phyloP scores from a whole-genome alignment of 768 basidiomycete species.

The Leucosporidium creatinivorum region DNA sequence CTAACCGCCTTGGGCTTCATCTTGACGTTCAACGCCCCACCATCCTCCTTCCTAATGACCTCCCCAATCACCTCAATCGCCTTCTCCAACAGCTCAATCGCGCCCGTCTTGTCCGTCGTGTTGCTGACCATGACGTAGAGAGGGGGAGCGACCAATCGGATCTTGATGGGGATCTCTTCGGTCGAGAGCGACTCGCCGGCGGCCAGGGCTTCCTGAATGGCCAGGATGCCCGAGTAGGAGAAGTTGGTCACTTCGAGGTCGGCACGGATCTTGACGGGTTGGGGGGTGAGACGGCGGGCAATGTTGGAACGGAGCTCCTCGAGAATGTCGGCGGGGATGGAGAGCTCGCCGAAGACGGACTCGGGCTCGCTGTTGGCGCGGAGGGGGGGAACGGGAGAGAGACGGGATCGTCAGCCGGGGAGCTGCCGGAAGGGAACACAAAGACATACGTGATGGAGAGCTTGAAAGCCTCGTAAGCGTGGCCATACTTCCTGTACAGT shows the following conservation, averaged over 20 bases:
- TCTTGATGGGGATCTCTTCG: constrained; percentile 90
- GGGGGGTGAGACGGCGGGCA: constrained; percentile 88
- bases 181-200: constrained; percentile 79
- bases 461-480: constrained; percentile 97
- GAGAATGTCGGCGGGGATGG: constrained; percentile 52
- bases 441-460: constrained; percentile 73
- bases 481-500: constrained; percentile 80
- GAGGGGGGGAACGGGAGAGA: not conserved
- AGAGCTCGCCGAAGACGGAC: constrained; percentile 66
- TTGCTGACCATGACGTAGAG: constrained; percentile 93
- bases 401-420: not conserved
- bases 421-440: not conserved
- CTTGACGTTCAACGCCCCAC: constrained; percentile 82
- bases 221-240: constrained; percentile 88
- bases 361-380: constrained; percentile 55
- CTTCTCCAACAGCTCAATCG: constrained; percentile 85
- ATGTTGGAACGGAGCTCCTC: constrained; percentile 70
- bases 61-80: constrained; percentile 84
- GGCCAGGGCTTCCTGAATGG: constrained; percentile 82
- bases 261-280: constrained; percentile 96
- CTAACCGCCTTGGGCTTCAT: constrained; percentile 99
- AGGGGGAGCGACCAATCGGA: constrained; percentile 91
- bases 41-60: constrained; percentile 76
- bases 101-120: constrained; percentile 90
- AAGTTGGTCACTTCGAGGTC: constrained; percentile 98